These are phyloP conservation scores for Sicyos baderoa DNA, from an alignment of 306 rosid species.

Conservation along the genomic window DNA sequence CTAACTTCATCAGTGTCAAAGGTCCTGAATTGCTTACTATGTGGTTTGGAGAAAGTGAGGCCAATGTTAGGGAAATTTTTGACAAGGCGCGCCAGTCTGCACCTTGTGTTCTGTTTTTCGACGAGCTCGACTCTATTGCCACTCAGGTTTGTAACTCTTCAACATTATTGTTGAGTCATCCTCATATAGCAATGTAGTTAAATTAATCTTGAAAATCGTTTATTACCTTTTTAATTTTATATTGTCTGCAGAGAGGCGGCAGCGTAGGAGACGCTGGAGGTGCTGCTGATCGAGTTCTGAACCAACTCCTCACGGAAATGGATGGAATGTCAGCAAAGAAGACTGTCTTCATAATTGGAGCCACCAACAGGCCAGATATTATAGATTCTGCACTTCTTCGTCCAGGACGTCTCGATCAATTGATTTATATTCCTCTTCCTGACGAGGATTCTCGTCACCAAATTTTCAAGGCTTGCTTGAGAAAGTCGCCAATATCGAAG, in stretches of 20 bases:
- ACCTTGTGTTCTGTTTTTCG: slow-evolving; percentile 31
- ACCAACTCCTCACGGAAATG: slow-evolving; percentile 30
- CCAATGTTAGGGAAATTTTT: slow-evolving; percentile 30
- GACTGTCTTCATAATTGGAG: slow-evolving; percentile 32
- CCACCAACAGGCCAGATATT: slow-evolving; percentile 43
- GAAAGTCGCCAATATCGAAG: slow-evolving; percentile 27
- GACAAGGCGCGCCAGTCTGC: slow-evolving; percentile 33
- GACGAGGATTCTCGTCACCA: slow-evolving; percentile 28
- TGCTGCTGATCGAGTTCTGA: slow-evolving; percentile 33
- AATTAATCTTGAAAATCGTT: not conserved
- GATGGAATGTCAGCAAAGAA: slow-evolving; percentile 30
- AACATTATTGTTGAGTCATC: not conserved
- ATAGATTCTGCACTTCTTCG: slow-evolving; percentile 45
- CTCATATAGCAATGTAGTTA: not conserved
- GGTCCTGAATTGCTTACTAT: slow-evolving; percentile 30
- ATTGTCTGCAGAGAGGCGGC: slow-evolving; percentile 25
- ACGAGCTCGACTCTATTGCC: slow-evolving; percentile 33
- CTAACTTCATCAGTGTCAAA: slow-evolving; percentile 32
- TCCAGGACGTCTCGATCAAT: slow-evolving; percentile 38
- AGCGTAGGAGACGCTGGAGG: slow-evolving; percentile 29
- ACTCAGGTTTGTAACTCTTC: slow-evolving; percentile 20
- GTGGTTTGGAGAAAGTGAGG: slow-evolving; percentile 33
- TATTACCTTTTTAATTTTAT: not conserved
- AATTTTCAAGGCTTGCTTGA: slow-evolving; percentile 30
- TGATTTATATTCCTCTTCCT: slow-evolving; percentile 30